A percentile compares a stretch with the other conserved stretches of the same genome.
Conservation (phyloP, 1,139 yeast genomes). For the Geotrichum citri-aurantii region DNA sequence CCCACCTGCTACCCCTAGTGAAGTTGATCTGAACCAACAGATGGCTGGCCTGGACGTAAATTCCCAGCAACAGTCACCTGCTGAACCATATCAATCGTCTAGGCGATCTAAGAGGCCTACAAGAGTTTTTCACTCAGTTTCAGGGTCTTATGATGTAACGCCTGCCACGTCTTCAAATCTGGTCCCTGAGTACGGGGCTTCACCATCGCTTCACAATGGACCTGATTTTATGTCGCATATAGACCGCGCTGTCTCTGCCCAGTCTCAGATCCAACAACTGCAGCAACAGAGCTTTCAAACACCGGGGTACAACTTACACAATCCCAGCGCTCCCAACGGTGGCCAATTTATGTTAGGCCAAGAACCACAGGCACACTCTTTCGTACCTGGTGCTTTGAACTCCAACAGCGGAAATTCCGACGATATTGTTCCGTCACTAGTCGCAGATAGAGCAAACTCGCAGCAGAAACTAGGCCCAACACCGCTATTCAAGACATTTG, state of each 20-base stretch:
- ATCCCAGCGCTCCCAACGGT: background rate
- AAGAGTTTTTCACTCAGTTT: constrained; percentile 5
- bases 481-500: constrained; percentile 59
- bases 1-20: background rate
- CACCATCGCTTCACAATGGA: background rate
- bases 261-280: background rate
- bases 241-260: constrained; percentile 8
- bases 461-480: constrained; percentile 44
- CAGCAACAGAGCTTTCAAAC: background rate
- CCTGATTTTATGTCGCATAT: constrained; percentile 6
- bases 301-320: background rate
- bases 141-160: background rate
- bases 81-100: background rate
- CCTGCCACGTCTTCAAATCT: constrained; percentile 1
- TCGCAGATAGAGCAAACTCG: constrained; percentile 49
- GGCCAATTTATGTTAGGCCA: background rate
- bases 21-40: constrained; percentile 3
- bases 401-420: background rate
- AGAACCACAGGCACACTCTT: constrained; percentile 1
- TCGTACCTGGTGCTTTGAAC: background rate
- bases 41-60: constrained; percentile 7
- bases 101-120: constrained; percentile 2
- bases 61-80: background rate
- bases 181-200: constrained; percentile 4
- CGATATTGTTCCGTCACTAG: constrained; percentile 44